Evolutionary conservation across 208 protist species (phyloP), one percentile per base, ranked within the genome.

Genomic region (Trypanosoma boissoni): DNA sequence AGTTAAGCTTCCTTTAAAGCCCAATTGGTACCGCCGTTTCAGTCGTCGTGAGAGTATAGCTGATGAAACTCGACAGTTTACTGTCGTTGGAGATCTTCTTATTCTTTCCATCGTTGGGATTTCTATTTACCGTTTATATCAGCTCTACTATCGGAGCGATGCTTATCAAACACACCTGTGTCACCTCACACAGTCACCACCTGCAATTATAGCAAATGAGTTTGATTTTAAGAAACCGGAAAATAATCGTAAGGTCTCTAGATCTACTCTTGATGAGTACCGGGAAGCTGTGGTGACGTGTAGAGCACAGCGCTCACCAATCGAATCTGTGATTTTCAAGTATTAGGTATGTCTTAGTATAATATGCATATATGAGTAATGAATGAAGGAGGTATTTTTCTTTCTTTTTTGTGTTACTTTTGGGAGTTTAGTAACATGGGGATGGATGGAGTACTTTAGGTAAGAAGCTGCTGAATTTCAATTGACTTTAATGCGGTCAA

Each of bases 201-300:
- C 88, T 4, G 88, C 88, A 7, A 89, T 95, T 54, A 81, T 95
- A 42, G 88, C 88, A 0, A 91, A 95, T 65, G 81, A 92, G 12
- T 95, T 95, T 44, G 80, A 92, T 64, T 95, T 95, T 48, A 64
- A 68, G 14, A 72, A 91, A 34, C 14, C 46, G 2, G 66, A 62
- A 37, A 77, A 75, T 24, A 95, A 95, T 64, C 79, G 88, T 34
- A 82, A 50, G 6, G 74, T 95, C 7, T 60, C 72, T 4, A 72
- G 84, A 27, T 64, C 71, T 44, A 63, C 80, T 20, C 60, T 92
- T 21, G 83, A 95, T 58, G 64, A 64, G 34, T 95, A 95, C 52
- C 76, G 88, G 39, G 72, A 89, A 37, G 75, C 74, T n/a, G 80
- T 89, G 16, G 75, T 83, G 16, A 58, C 52, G 9, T 80, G 70